phyloP scores from a whole-genome alignment of 75 land plant species.

The Ceratopteris richardii region DNA sequence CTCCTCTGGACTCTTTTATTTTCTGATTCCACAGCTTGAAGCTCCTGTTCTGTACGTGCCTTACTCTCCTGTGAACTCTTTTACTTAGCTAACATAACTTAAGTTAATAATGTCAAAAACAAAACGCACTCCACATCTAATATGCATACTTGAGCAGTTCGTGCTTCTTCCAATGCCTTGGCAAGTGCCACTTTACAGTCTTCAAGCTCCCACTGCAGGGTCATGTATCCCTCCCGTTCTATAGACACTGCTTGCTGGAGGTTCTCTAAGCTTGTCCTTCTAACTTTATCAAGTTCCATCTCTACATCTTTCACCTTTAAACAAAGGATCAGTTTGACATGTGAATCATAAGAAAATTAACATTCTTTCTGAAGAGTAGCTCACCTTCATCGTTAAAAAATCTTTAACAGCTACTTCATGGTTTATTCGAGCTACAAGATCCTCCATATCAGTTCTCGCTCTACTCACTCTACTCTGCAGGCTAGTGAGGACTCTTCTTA shows the following conservation, averaged over 20 bases:
- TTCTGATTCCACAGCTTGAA: conserved; percentile 35
- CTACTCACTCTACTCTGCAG: conserved; percentile 56
- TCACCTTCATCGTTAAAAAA: conserved; percentile 29
- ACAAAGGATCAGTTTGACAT: neutral
- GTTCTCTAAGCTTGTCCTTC: conserved; percentile 55
- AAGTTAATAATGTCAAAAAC: no score
- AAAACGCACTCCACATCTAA: no score
- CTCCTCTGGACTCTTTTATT: conserved; percentile 40
- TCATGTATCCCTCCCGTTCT: conserved; percentile 77
- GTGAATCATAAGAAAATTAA: no score
- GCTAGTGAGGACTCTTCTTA: conserved; percentile 52
- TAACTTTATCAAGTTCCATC: conserved; percentile 62
- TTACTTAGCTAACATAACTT: no score
- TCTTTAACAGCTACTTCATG: conserved; percentile 86
- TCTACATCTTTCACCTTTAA: conserved; percentile 85
- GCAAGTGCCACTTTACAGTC: conserved; percentile 34
- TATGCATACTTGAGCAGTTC: conserved; percentile 8
- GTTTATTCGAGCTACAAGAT: conserved; percentile 75
- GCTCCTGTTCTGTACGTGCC: conserved; percentile 33
- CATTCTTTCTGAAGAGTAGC: neutral
- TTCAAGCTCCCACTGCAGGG: conserved; percentile 95
- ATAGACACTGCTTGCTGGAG: conserved; percentile 67
- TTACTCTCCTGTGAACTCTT: conserved; percentile 19
- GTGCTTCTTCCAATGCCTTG: conserved; percentile 15
- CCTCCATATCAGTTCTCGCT: conserved; percentile 88